Evolutionary conservation across 1,139 yeast species (phyloP).

Genomic region (Yamadazyma taylorii): DNA sequence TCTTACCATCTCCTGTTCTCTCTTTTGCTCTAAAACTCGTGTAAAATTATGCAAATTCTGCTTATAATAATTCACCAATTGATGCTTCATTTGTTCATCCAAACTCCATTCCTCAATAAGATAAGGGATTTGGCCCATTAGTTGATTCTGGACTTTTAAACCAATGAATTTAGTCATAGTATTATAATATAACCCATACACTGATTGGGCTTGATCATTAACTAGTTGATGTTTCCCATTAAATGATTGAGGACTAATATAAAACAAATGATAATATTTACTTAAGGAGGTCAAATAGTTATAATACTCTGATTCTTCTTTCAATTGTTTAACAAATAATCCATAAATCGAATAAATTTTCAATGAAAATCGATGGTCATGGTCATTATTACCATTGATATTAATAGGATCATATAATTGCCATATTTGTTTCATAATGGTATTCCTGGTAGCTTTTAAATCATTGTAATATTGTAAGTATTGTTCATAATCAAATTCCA

Average conservation of each 20-base stretch:
- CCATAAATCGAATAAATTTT: slow-evolving; percentile 23
- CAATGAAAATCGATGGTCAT: slow-evolving; percentile 22
- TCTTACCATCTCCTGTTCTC: slow-evolving; percentile 28
- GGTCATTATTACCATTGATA: no score
- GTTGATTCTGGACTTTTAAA: slow-evolving; percentile 27
- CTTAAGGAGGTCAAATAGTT: slow-evolving; percentile 24
- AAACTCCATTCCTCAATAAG: slow-evolving; percentile 42
- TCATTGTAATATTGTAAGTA: slow-evolving; percentile 30
- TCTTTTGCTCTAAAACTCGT: slow-evolving; percentile 26
- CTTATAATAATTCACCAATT: slow-evolving; percentile 19
- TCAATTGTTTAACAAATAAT: slow-evolving; percentile 14
- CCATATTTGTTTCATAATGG: slow-evolving; percentile 37
- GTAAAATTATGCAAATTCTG: slow-evolving; percentile 23
- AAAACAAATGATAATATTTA: slow-evolving; percentile 21
- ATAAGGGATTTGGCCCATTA: slow-evolving; percentile 25
- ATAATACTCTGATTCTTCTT: slow-evolving; percentile 22
- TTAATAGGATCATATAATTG: slow-evolving; percentile 25
- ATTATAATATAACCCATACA: slow-evolving; percentile 24
- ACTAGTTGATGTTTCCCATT: slow-evolving; percentile 19
- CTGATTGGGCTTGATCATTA: slow-evolving; percentile 15
- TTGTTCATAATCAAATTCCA: slow-evolving; percentile 42
- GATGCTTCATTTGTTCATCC: slow-evolving; percentile 27
- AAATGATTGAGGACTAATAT: slow-evolving; percentile 26
- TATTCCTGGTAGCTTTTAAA: slow-evolving; percentile 26
- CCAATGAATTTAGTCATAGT: slow-evolving; percentile 30